phyloP scores from a whole-genome alignment of 225 moss, liverwort and hornwort genomes.

The Climacium dendroides region DNA sequence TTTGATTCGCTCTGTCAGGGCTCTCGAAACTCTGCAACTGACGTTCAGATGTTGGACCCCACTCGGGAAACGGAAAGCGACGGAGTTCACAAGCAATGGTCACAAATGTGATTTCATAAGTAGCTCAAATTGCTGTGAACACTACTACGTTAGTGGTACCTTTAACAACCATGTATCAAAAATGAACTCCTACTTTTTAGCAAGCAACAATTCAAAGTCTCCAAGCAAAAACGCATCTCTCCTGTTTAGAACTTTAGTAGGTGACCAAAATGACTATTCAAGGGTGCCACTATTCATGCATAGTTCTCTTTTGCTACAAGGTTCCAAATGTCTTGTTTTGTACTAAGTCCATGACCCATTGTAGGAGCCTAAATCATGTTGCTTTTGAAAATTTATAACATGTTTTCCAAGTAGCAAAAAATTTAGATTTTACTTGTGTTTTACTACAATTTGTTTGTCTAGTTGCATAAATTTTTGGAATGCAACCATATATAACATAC shows the following conservation, averaged over 20 bases:
- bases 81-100: neutral
- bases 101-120: neutral
- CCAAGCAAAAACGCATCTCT: accelerated
- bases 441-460: neutral
- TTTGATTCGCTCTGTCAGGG: neutral
- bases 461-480: neutral
- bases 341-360: neutral
- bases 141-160: no score
- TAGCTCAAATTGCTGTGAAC: neutral
- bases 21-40: neutral
- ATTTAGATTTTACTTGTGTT: accelerated
- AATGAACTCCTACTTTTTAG: neutral
- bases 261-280: neutral
- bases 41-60: neutral
- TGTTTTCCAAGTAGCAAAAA: neutral
- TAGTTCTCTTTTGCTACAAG: neutral
- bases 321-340: neutral
- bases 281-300: neutral
- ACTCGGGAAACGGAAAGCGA: neutral
- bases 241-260: neutral
- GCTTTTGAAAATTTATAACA: neutral
- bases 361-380: accelerated
- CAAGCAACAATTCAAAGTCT: neutral
- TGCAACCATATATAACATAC: accelerated
- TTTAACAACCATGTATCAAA: accelerated